Conservation (phyloP, 2,329 filamentous ascomycete species). For the Beauveria australis region DNA sequence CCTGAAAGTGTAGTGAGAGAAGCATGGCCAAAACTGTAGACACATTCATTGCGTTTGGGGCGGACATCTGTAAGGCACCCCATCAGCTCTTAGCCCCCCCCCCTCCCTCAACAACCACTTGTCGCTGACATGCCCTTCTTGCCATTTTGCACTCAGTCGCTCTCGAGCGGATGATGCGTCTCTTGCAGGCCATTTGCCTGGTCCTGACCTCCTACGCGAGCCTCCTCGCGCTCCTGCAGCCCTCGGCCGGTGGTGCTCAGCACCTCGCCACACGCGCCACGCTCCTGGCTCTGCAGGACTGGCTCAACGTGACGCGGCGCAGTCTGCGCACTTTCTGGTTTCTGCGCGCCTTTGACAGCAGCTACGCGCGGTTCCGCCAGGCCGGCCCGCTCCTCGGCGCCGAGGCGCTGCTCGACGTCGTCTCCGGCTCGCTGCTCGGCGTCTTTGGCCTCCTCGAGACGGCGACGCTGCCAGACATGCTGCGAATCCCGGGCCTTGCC, state of each 20-base stretch:
- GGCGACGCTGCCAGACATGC: constrained; percentile 48
- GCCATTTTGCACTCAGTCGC: constrained; percentile 34
- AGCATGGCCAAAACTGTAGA: constrained; percentile 20
- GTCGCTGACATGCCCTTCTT: not conserved
- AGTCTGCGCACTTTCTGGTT: constrained; percentile 64
- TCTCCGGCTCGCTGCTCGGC: constrained; percentile 52
- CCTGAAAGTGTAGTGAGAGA: not conserved
- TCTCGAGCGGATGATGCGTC: constrained; percentile 52
- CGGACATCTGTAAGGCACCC: constrained; percentile 33
- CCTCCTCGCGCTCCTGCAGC: constrained; percentile 28
- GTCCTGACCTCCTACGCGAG: constrained; percentile 38
- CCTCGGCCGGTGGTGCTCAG: constrained; percentile 14
- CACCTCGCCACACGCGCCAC: constrained; percentile 24
- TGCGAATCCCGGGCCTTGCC: constrained; percentile 34
- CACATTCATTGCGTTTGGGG: constrained; percentile 36
- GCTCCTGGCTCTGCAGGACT: constrained; percentile 28
- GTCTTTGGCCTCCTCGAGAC: constrained; percentile 62
- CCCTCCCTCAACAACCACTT: not conserved
- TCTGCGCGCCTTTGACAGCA: constrained; percentile 48
- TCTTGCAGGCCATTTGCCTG: constrained; percentile 44
- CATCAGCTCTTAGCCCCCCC: not conserved
- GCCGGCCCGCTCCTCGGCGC: constrained; percentile 16
- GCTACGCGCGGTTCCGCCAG: constrained; percentile 34
- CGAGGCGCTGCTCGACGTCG: constrained; percentile 43
- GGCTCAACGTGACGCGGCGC: constrained; percentile 44